Evolutionary conservation across 805 yeast genomes (phyloP), one percentile per base, ranked within the genome.

Genomic region (Monosporozyma servazzii): DNA sequence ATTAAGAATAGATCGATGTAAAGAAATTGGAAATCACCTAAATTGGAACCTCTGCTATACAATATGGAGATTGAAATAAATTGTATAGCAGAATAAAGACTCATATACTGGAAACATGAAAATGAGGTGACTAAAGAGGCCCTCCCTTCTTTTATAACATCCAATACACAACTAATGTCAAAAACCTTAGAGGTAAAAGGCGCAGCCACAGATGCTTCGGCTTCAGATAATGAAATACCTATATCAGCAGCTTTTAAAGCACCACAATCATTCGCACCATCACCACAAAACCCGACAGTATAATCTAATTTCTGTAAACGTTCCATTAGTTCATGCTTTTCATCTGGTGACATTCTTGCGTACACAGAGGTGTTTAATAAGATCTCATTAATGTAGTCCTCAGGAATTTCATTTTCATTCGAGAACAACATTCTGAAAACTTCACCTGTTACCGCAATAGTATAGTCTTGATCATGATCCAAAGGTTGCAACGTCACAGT

Each of bases 271-370:
- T 93, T 93, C 5, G 99, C 99, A 57, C 99, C 99, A 71, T 93
- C 99, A 37, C 99, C 99, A 70, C 98, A 93, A 68, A 93, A 93
- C 2, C 97, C 96, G 47, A 88, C 95, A 0, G 96, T 88, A 64
- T 91, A 91, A 61, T 90, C 96, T 20, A 93, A 64, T 21, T 74
- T 76, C 66, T 89, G 96, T 13, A 93, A 71, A 64, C 85, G 88
- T 60, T 86, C 90, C 36, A 93, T 96, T 47, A 93, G 73, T 68
- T 93, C 99, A 66, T 93, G 96, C 63, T 93, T 93, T 67, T 93
- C 99, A 68, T 95, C 99, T 0, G 99, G 99, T 0, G 98, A 90
- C 99, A 93, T 93, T 56, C 99, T 76, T 0, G 99, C 98, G 71
- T 83, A 93, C 3, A 93, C 79, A 45, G 82, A 78, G 52, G 89